Evolutionary conservation across 495 filamentous ascomycete genomes (phyloP), one percentile per base, ranked within the genome.

Genomic region (Hyaloscypha variabilis): DNA sequence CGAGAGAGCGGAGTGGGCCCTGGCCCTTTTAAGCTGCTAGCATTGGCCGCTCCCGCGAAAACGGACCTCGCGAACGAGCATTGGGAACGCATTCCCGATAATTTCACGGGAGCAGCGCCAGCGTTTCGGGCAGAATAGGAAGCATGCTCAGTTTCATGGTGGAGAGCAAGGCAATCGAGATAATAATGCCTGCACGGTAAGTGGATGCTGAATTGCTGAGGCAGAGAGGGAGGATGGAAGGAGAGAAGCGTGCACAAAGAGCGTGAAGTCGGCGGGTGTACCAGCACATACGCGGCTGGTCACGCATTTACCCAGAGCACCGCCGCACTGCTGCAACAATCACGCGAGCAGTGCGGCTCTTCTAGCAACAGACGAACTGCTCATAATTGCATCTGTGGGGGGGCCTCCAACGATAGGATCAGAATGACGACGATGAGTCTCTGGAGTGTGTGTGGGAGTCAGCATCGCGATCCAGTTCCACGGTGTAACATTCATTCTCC

Each of bases 51-150:
- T 13, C n/a, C 10, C 8, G 21, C 28, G 28, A n/a, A 25, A 36
- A n/a, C 6, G 26, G 46, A 28, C 30, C 28, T 46, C 31, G 60
- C 24, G 3, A 34, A 28, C 3, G 36, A 53, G 17, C 30, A 19
- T 14, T 31, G 49, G 4, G 50, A 31, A 21, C 29, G 11, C 54
- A 19, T 17, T n/a, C 21, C n/a, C 62, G 62, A 64, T 61, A 68
- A 68, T 56, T 60, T 57, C 21, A 64, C 66, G 66, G 66, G 50
- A 49, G 8, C 6, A 25, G 29, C 30, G 53, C 24, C 39, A 42
- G 54, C 28, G 3, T 26, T 57, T 67, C 65, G 65, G 59, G 50
- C 24, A 60, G 50, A 62, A 19, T n/a, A 60, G 65, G 65, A 59
- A 59, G 49, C 24, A n/a, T 2, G 6, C 28, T 0, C 29, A 36